A percentile compares a stretch with the other conserved stretches of the same genome.
These are phyloP conservation scores for Ophiocordyceps sinensis DNA, from an alignment of 2,329 filamentous ascomycete species.

Conservation along the genomic window DNA sequence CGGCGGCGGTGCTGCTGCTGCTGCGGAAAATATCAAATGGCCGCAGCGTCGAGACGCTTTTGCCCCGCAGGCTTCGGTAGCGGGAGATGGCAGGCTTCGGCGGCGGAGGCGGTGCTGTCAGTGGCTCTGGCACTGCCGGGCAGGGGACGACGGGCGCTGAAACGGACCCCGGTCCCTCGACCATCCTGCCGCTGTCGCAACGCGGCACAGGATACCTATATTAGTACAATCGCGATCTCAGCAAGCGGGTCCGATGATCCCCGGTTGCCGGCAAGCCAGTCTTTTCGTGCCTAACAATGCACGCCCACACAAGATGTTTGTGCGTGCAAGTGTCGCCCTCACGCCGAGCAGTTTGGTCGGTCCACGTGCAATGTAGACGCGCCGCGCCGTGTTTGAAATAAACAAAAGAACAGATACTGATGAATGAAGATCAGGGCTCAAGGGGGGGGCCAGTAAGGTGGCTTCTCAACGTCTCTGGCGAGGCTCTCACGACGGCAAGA, in stretches of 20 bases:
- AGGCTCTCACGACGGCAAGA: no score
- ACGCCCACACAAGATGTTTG: neutral
- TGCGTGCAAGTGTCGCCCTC: no score
- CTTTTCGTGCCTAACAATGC: neutral
- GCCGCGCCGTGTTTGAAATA: no score
- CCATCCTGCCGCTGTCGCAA: conserved; percentile 3
- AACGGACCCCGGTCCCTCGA: neutral
- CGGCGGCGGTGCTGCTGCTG: neutral
- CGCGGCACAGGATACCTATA: no score
- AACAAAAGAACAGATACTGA: no score
- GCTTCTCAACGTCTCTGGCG: no score
- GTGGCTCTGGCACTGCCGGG: neutral
- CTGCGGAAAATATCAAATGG: conserved; percentile 16
- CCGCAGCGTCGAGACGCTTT: conserved; percentile 17
- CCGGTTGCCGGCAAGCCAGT: neutral
- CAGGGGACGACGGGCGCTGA: neutral
- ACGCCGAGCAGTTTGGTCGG: no score
- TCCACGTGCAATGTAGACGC: no score
- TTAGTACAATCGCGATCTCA: no score
- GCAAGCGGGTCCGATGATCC: neutral
- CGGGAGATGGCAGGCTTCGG: conserved; percentile 10
- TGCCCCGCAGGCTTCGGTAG: conserved; percentile 18
- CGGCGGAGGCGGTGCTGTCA: neutral
- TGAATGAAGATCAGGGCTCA: no score
- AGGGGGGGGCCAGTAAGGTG: no score